These are phyloP conservation scores for Barbatosphaeria neglecta DNA, from an alignment of 495 filamentous ascomycete genomes.

Conservation along the genomic window DNA sequence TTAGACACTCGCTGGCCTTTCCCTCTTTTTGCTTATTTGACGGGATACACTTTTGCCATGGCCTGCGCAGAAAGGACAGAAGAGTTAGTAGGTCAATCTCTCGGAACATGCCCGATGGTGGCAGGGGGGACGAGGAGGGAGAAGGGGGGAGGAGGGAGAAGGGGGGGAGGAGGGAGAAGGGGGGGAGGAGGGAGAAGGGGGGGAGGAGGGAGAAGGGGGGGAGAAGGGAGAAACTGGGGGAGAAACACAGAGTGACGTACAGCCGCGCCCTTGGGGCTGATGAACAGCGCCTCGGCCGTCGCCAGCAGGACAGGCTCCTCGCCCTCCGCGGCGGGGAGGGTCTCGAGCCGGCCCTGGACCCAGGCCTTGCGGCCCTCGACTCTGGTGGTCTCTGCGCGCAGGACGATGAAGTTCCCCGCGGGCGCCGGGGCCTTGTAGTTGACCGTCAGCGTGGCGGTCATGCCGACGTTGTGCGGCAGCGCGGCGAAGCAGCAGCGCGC, in stretches of 20 bases:
- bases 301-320: conserved; percentile 18
- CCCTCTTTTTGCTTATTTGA: conserved; percentile 10
- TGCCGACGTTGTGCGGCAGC: conserved; percentile 75
- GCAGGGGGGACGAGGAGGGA: no score
- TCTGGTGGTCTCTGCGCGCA: conserved; percentile 71
- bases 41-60: conserved; percentile 33
- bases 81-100: neutral
- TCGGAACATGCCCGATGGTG: no score
- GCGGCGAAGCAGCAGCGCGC: conserved; percentile 86
- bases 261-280: conserved; percentile 76
- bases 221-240: neutral
- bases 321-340: conserved; percentile 41
- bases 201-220: neutral
- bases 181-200: neutral
- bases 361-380: conserved; percentile 93
- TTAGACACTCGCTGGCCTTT: no score
- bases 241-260: conserved; percentile 33
- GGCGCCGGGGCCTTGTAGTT: conserved; percentile 74
- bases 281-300: conserved; percentile 60
- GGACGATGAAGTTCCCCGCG: conserved; percentile 65
- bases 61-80: conserved; percentile 15
- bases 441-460: conserved; percentile 85
- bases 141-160: no score
- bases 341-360: conserved; percentile 87
- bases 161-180: neutral